These are phyloP conservation scores for Annona squamosa DNA, from an alignment of 164 flowering plant genomes.

Conservation along the genomic window DNA sequence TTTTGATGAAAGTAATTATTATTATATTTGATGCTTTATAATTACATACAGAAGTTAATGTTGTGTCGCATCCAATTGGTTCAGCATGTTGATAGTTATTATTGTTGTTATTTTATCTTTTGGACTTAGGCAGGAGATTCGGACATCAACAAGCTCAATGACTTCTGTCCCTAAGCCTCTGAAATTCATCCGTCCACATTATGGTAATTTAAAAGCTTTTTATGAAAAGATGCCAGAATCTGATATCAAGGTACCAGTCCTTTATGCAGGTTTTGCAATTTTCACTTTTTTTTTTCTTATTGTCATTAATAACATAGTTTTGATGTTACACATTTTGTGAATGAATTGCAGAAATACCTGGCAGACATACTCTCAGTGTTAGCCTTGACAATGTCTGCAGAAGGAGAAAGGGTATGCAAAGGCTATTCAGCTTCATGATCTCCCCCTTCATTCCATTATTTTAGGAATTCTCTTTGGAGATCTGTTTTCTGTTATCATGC, in stretches of 20 bases:
- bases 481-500: neutral
- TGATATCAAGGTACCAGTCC: constrained; percentile 54
- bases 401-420: constrained; percentile 80
- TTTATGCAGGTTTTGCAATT: neutral
- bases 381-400: constrained; percentile 97
- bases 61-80: neutral
- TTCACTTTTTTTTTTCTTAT: neutral
- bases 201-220: constrained; percentile 68
- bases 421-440: neutral
- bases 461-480: neutral
- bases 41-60: neutral
- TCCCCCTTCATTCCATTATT: neutral
- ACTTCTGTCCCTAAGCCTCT: constrained; percentile 99
- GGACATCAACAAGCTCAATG: constrained; percentile 96
- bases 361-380: constrained; percentile 95
- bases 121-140: constrained; percentile 74
- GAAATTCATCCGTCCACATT: constrained; percentile 94
- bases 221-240: constrained; percentile 75
- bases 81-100: neutral
- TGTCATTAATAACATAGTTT: neutral
- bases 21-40: too few species aligned
- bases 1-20: too few species aligned
- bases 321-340: neutral
- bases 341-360: constrained; percentile 60
- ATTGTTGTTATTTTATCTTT: neutral